Conservation (phyloP, 1,284 basidiomycete species). For the Puccinia horiana region DNA sequence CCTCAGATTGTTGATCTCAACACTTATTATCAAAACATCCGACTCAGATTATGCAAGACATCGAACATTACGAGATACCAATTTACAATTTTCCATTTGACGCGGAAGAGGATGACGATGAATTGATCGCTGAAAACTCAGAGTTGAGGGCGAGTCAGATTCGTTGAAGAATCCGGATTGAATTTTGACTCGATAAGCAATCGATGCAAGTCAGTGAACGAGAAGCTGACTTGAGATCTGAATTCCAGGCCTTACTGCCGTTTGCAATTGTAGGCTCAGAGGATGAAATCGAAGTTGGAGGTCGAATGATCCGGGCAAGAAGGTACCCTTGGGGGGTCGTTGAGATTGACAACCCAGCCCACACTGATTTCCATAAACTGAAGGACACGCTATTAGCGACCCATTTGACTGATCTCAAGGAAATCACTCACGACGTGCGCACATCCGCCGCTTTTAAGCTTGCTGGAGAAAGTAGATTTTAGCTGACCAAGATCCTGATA, state of each 20-base stretch:
- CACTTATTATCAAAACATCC: too few relatives aligned
- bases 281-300: slow-evolving; percentile 84
- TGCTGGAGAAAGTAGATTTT: slow-evolving; percentile 1
- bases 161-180: background rate
- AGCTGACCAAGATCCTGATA: too few relatives aligned
- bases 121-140: slow-evolving; percentile 91
- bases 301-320: slow-evolving; percentile 84
- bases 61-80: slow-evolving; percentile 96
- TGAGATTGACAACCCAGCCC: slow-evolving; percentile 97
- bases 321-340: slow-evolving; percentile 98
- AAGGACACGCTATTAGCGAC: slow-evolving; percentile 74
- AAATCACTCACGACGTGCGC: slow-evolving; percentile 89
- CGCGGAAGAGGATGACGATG: slow-evolving; percentile 72
- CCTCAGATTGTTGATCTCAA: too few relatives aligned
- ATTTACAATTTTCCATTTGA: slow-evolving; percentile 72
- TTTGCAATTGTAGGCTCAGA: slow-evolving; percentile 99
- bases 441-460: slow-evolving; percentile 40
- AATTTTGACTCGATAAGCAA: background rate
- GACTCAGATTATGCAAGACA: slow-evolving; percentile 64
- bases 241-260: slow-evolving; percentile 75
- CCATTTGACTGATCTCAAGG: slow-evolving; percentile 54
- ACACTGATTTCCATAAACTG: slow-evolving; percentile 93
- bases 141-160: slow-evolving; percentile 53
- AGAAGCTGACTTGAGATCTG: too few relatives aligned
- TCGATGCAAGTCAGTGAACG: background rate